Conservation (phyloP, 345 rosid species). For the Barbarea vulgaris region DNA sequence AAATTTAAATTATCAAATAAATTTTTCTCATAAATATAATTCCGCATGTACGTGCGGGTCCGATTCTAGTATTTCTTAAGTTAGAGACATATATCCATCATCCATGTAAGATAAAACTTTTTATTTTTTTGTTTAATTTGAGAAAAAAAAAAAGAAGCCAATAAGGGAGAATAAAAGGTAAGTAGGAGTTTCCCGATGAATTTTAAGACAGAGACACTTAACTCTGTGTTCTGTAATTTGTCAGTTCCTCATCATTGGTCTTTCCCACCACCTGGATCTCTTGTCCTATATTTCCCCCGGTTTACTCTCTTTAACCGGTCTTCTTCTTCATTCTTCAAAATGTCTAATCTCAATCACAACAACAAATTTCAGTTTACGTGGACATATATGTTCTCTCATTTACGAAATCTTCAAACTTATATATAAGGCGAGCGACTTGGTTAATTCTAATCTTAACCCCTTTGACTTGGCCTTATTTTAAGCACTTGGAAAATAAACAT, state of each 20-base stretch:
- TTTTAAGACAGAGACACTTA: slow-evolving; percentile 26
- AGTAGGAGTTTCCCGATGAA: slow-evolving; percentile 45
- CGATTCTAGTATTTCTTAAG: too few species aligned
- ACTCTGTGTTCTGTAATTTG: slow-evolving; percentile 19
- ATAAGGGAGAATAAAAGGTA: slow-evolving; percentile 35
- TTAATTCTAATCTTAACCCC: slow-evolving; percentile 12
- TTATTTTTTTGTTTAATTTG: too few species aligned
- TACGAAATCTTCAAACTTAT: slow-evolving; percentile 12
- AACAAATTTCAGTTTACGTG: not conserved
- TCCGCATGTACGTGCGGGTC: too few species aligned
- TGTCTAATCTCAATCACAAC: not conserved
- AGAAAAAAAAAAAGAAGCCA: slow-evolving; percentile 11
- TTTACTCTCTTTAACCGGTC: slow-evolving; percentile 28
- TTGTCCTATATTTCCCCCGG: slow-evolving; percentile 38
- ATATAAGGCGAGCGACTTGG: not conserved
- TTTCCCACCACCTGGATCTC: slow-evolving; percentile 44
- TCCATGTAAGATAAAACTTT: too few species aligned
- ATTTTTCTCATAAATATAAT: too few species aligned
- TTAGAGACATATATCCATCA: too few species aligned
- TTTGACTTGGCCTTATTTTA: slow-evolving; percentile 20
- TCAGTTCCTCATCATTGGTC: slow-evolving; percentile 47
- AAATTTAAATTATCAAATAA: too few species aligned
- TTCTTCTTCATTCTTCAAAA: not conserved
- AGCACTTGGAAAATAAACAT: not conserved
- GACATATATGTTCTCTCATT: not conserved